Percentiles rank a stretch among this genome's conserved stretches.
These are phyloP conservation scores for Fusarium napiforme DNA, from an alignment of 2,329 filamentous ascomycete species.

Conservation along the genomic window DNA sequence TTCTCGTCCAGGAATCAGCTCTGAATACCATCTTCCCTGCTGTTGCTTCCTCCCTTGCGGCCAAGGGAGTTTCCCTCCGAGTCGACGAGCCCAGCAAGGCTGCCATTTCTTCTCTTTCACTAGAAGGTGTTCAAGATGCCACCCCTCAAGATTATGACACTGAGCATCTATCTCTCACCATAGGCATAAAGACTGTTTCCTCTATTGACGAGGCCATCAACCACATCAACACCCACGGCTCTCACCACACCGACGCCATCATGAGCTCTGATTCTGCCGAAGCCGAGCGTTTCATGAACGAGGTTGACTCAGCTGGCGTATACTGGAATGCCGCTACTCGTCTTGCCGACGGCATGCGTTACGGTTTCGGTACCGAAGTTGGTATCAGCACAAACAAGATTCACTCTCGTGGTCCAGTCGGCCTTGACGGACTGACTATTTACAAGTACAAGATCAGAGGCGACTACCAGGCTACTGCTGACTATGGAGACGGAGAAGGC, in stretches of 20 bases:
- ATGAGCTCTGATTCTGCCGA: constrained; percentile 74
- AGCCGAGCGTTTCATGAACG: constrained; percentile 85
- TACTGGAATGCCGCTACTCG: constrained; percentile 98
- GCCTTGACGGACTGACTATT: constrained; percentile 92
- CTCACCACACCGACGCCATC: constrained; percentile 94
- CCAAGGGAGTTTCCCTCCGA: constrained; percentile 81
- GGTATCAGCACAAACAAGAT: constrained; percentile 99
- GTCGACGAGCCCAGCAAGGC: constrained; percentile 79
- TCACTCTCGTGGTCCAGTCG: constrained; percentile 91
- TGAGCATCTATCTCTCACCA: constrained; percentile 85
- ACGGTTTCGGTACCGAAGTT: constrained; percentile 97
- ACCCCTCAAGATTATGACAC: constrained; percentile 81
- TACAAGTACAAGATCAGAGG: constrained; percentile 96
- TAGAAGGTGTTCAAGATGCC: constrained; percentile 70
- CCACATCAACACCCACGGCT: constrained; percentile 93
- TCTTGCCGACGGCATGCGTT: constrained; percentile 96
- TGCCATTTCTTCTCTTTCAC: constrained; percentile 62
- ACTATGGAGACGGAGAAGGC: constrained; percentile 75
- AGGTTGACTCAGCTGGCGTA: constrained; percentile 88
- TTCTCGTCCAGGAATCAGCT: constrained; percentile 82
- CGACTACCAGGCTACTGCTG: constrained; percentile 80
- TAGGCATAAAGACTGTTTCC: constrained; percentile 84
- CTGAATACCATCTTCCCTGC: constrained; percentile 74
- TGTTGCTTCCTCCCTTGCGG: constrained; percentile 78
- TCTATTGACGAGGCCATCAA: constrained; percentile 76